These are phyloP conservation scores for Arthrinium puccinioides DNA, from an alignment of 2,329 filamentous ascomycete genomes.

Conservation along the genomic window DNA sequence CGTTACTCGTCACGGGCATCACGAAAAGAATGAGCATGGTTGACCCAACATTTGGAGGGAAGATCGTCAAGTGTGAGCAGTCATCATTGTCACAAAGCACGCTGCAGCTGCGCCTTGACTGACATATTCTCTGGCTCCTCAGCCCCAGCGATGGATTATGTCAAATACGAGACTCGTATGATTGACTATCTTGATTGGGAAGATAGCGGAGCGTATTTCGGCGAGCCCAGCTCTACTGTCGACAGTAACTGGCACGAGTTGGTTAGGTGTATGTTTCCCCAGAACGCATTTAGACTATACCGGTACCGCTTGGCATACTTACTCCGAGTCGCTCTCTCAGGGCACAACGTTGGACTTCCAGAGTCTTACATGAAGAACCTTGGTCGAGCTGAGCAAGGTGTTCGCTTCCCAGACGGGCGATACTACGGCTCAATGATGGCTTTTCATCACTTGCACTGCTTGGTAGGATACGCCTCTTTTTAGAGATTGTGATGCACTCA, in stretches of 20 bases:
- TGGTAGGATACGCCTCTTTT: neutral
- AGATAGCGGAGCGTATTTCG: constrained; percentile 1
- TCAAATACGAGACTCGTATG: constrained; percentile 2
- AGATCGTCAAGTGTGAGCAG: too few relatives aligned
- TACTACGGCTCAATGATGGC: constrained; percentile 5
- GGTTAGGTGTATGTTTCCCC: too few relatives aligned
- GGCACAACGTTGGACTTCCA: constrained; percentile 1
- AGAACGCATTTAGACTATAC: too few relatives aligned
- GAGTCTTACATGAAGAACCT: constrained; percentile 1
- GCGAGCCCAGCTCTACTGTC: constrained; percentile 1
- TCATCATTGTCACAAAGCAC: too few relatives aligned
- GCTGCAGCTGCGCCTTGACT: too few relatives aligned
- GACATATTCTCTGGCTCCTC: neutral
- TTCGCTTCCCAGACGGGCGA: constrained; percentile 3
- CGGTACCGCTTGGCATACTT: too few relatives aligned
- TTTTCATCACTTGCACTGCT: constrained; percentile 4
- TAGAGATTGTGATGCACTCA: neutral
- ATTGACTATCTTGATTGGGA: constrained; percentile 4
- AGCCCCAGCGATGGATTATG: constrained; percentile 3
- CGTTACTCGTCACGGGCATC: too few relatives aligned
- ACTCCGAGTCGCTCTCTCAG: neutral
- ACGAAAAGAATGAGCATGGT: too few relatives aligned
- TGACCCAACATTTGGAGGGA: too few relatives aligned
- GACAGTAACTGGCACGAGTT: constrained; percentile 4
- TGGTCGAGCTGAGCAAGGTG: neutral